Evolutionary conservation across 805 yeast genomes (phyloP), one percentile per base, ranked within the genome.

Genomic region (Lachancea fermentati): DNA sequence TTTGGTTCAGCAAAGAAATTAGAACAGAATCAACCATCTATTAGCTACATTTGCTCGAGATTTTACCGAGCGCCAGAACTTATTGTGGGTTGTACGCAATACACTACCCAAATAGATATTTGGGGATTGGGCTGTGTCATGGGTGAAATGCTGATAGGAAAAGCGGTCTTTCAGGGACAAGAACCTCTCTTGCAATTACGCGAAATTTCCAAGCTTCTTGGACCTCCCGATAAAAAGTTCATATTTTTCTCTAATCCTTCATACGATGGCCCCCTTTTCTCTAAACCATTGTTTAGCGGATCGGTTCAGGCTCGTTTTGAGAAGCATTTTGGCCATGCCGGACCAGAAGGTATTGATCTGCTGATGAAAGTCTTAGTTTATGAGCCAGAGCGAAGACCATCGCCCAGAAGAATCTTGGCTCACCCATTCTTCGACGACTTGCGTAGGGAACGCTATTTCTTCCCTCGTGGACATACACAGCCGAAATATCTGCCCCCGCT

Each of bases 41-140:
- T 89, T 47, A 83, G 96, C 37, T 93, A 93, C 60, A 93, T 93
- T 43, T 95, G 97, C 63, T 87, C 96, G 17, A 78, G 98, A 54
- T 93, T 88, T 63, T 89, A 89, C 65, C 76, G 97, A 52, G 47
- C 47, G 11, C 99, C 99, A 0, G 99, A 93, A 63, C 73, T 93
- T 45, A 85, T 93, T 57, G 79, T 93, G 41, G 98, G 98, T 2
- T 83, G 88, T 52, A 78, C 89, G 44, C 74, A 81, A 29, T 93
- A 93, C 62, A 78, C 94, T 3, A 81, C 94, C 2, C 85, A 88
- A 56, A 91, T 93, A 44, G 99, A 93, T 62, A 83, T 89, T 54
- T 93, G 99, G 99, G 96, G 97, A 13, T 69, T 91, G 44, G 99
- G 97, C 1, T 91, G 98, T 68, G 96, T 93, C 26, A 67, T 93